Evolutionary conservation across 2,329 filamentous ascomycete genomes (phyloP), one percentile per base, ranked within the genome.

Genomic region (Trichoderma arundinaceum): DNA sequence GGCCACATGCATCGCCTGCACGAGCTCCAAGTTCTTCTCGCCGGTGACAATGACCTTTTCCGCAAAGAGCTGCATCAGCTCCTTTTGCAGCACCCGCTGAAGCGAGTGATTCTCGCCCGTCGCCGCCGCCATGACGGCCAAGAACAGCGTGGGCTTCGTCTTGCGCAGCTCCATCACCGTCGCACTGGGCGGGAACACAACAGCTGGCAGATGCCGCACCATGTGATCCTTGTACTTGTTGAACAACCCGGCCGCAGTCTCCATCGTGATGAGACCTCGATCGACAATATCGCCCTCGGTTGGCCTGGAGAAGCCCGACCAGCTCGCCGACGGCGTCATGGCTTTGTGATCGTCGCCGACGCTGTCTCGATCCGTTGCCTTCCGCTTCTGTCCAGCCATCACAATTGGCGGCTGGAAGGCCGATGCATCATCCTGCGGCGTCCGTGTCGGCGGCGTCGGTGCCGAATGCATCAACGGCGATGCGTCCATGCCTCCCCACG

Each of bases 1-100:
- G 7, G 87, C 83, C 3, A 96, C 81, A 66, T 92, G 84, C 46
- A 96, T 79, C 1, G 91, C 86, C 77, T 97, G 93, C 8, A 96
- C 87, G 7, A 96, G 81, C 76, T 96, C 93, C 17, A 97, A 78
- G 41, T 86, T 92, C 80, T 96, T 96, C 71, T 92, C 88, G 12
- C 91, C 92, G 7, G 86, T 85, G 35, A 92, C 81, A 70, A 95
- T 85, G 46, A 94, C 84, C 69, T 87, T 88, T 51, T 95, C 89
- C 2, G 91, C 91, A 63, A 95, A 85, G 10, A 88, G 81, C 68
- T 88, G 86, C 79, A 92, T 90, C 64, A 92, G 78, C 71, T 95
- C 88, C 67, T 84, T 85, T 9, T 89, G 84, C 13, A 96, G 79
- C 32, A 81, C 79, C 9, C 84, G 81, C 73, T 93, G 91, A 65